Conservation (phyloP, 371 early-diverging fungal species). For the Mucor mucedo region DNA sequence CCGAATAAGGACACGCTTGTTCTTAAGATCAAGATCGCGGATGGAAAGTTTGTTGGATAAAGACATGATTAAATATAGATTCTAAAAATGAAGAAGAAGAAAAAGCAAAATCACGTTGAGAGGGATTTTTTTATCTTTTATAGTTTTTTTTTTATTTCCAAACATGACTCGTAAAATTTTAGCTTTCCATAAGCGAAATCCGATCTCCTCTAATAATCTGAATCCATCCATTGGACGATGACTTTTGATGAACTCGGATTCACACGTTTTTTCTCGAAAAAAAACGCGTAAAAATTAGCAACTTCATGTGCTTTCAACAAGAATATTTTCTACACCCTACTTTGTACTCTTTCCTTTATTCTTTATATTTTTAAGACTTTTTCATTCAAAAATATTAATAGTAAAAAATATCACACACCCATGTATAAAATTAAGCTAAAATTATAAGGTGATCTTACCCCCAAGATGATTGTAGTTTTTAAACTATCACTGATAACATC, state of each 20-base stretch:
- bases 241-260: conserved; percentile 18
- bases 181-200: conserved; percentile 28
- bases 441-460: too few relatives aligned
- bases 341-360: neutral
- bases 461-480: too few relatives aligned
- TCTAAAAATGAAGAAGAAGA: conserved; percentile 6
- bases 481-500: too few relatives aligned
- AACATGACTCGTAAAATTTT: conserved; percentile 30
- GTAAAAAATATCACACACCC: too few relatives aligned
- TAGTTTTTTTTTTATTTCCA: conserved; percentile 8
- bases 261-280: conserved; percentile 20
- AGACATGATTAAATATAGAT: conserved; percentile 38
- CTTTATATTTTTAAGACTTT: neutral
- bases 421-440: too few relatives aligned
- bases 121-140: conserved; percentile 7
- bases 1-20: conserved; percentile 95
- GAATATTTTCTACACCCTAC: neutral
- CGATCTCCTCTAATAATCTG: conserved; percentile 28
- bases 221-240: conserved; percentile 25
- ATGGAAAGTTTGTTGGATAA: conserved; percentile 83
- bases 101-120: conserved; percentile 1
- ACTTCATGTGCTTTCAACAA: conserved; percentile 9
- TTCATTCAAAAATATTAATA: too few relatives aligned
- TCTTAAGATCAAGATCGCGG: conserved; percentile 83
- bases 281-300: neutral